Conservation (phyloP, 768 basidiomycete genomes). For the Pisolithus albus region DNA sequence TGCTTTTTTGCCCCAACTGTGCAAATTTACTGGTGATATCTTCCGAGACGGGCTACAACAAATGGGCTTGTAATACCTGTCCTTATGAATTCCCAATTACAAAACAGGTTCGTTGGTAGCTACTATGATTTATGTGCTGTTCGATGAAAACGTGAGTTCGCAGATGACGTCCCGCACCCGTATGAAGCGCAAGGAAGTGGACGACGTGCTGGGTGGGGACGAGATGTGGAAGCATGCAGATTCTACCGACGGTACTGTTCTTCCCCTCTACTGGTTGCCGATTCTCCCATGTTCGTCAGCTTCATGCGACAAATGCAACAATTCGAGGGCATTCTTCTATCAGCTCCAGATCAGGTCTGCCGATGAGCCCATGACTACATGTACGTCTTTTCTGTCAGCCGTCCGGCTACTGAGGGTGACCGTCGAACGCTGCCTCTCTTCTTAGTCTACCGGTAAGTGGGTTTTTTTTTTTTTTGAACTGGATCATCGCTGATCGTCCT, state of each 20-base stretch:
- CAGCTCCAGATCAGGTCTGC: conserved; percentile 94
- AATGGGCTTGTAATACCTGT: conserved; percentile 91
- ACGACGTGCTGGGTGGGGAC: conserved; percentile 93
- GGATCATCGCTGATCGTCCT: neutral
- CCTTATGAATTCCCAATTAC: conserved; percentile 73
- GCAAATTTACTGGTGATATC: conserved; percentile 81
- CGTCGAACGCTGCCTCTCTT: neutral
- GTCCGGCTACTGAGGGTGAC: neutral
- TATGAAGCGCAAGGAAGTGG: conserved; percentile 83
- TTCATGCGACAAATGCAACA: conserved; percentile 73
- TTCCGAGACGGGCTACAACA: conserved; percentile 73
- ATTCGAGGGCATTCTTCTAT: conserved; percentile 83
- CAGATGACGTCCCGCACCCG: conserved; percentile 90
- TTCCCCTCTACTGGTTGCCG: neutral
- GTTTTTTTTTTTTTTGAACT: too few relatives aligned
- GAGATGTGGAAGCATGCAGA: conserved; percentile 94
- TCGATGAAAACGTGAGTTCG: neutral
- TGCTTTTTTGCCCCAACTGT: conserved; percentile 95
- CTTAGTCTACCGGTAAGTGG: conserved; percentile 61
- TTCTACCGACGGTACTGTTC: conserved; percentile 59
- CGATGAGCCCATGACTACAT: conserved; percentile 79
- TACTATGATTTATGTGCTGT: neutral
- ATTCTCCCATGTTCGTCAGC: conserved; percentile 27
- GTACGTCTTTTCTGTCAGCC: conserved; percentile 11
- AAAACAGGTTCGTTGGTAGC: conserved; percentile 16